phyloP scores from a whole-genome alignment of 1,284 basidiomycete species.

The Ustilago esculenta region DNA sequence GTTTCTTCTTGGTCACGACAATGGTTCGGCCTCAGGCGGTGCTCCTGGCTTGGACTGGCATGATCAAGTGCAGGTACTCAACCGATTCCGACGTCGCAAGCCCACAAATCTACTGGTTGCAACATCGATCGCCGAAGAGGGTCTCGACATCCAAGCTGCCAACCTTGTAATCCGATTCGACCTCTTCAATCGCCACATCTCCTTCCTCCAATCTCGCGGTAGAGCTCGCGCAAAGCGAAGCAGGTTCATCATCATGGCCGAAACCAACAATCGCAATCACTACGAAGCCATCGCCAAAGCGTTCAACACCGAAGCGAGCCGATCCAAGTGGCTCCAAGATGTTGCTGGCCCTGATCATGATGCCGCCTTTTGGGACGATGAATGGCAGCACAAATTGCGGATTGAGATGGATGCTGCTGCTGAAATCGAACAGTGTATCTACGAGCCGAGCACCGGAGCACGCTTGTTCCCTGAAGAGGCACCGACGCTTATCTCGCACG shows the following conservation, averaged over 20 bases:
- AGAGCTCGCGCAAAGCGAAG: constrained; percentile 41
- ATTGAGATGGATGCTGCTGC: constrained; percentile 17
- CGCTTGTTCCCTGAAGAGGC: constrained; percentile 43
- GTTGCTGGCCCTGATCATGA: constrained; percentile 21
- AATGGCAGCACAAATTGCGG: constrained; percentile 26
- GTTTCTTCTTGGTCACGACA: constrained; percentile 47
- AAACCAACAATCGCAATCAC: constrained; percentile 29
- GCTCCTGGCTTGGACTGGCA: constrained; percentile 48
- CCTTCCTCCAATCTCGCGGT: constrained; percentile 52
- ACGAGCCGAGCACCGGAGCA: constrained; percentile 35
- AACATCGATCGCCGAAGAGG: constrained; percentile 57
- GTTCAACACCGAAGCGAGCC: constrained; percentile 21
- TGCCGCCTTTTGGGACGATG: constrained; percentile 5
- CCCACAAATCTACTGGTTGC: constrained; percentile 56
- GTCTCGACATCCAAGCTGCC: constrained; percentile 53
- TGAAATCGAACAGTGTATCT: constrained; percentile 10
- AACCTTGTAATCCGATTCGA: constrained; percentile 59
- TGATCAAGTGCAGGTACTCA: constrained; percentile 45
- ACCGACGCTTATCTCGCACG: constrained; percentile 34
- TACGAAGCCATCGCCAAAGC: constrained; percentile 21
- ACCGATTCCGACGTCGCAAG: constrained; percentile 37
- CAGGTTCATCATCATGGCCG: constrained; percentile 45
- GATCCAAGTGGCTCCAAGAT: constrained; percentile 33
- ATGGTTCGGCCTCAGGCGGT: constrained; percentile 12
- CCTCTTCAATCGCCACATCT: constrained; percentile 50